Evolutionary conservation across 108 stramenopile species (phyloP).

Genomic region (Stephanodiscus minutulus): DNA sequence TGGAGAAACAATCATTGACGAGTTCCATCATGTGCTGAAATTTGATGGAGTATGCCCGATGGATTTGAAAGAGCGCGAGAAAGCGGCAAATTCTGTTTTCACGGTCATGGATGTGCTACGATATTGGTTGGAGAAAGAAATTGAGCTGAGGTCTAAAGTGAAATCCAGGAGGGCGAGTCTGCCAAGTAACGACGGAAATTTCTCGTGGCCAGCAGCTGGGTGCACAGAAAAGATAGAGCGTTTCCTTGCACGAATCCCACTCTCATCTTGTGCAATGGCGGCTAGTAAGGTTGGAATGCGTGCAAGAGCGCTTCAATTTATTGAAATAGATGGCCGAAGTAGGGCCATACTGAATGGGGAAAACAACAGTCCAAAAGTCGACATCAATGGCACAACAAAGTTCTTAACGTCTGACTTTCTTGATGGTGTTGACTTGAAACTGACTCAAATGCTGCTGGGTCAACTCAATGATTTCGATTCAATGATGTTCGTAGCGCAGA

Average conservation of each 20-base stretch:
- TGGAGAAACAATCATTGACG: conserved; percentile 52
- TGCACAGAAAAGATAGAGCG: conserved; percentile 61
- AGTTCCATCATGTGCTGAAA: conserved; percentile 59
- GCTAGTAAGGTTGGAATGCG: conserved; percentile 79
- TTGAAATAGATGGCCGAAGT: conserved; percentile 73
- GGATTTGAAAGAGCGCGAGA: conserved; percentile 55
- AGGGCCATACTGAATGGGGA: conserved; percentile 42
- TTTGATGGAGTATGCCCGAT: conserved; percentile 29
- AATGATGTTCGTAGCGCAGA: conserved; percentile 60
- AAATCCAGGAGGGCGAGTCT: conserved; percentile 29
- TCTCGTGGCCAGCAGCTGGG: conserved; percentile 64
- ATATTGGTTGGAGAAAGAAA: conserved; percentile 72
- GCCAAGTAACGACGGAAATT: conserved; percentile 4
- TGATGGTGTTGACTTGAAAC: conserved; percentile 45
- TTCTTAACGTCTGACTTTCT: conserved; percentile 34
- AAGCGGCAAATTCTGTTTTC: conserved; percentile 71
- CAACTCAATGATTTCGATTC: conserved; percentile 80
- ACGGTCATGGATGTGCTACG: conserved; percentile 64
- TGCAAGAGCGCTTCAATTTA: conserved; percentile 71
- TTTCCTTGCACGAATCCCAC: conserved; percentile 55
- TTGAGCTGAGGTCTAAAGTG: conserved; percentile 45
- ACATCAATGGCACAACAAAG: conserved; percentile 19
- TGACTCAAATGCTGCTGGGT: conserved; percentile 60
- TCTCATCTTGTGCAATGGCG: conserved; percentile 65
- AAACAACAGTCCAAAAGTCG: not conserved